Base-by-base conservation (phyloP, 441 rosid genomes). In the Gossypium lobatum region DNA sequence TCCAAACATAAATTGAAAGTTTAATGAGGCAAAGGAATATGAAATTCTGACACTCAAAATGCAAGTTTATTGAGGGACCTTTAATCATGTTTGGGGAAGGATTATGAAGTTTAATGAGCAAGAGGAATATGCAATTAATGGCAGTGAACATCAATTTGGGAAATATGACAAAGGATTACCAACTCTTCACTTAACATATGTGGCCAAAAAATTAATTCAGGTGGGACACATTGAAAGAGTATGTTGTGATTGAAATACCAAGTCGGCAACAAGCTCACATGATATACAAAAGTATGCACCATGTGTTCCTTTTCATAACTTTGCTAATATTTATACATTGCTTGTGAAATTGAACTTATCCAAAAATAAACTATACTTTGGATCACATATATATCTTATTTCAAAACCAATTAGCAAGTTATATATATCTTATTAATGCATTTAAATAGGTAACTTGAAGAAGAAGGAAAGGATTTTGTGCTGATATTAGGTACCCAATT, bases 221-320 rank as follows among this genome's bases (percentile, higher is more conserved):
- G 73, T 73, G 71, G 76, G 76, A 67, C 80, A 37, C 48, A 3
- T 26, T 71, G 53, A 67, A 65, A 71, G 20, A 57, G 17, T 66
- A 48, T 66, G 58, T 54, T 77, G 18, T 52, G 77, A 77, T 52
- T 20, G 77, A 67, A 67, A 42, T 52, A 25, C 71, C 48, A 76
- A 68, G 80, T 77, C 60, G 71, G 74, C 74, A 61, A 17, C 71
- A 23, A 67, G 58, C 39, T n/a, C 77, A 77, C 74, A 53, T 61
- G 77, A 16, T 9, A 37, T 53, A 31, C 34, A 31, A 8, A 23
- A 6, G 64, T 18, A 2, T 28, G 42, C 57, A 21, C 57, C 71
- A 46, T 45, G 55, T 65, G 70, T 65, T 31, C 6, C 34, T 4
- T 31, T 31, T 65, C 55, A 45, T 45, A 54, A 23, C 6, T 66